These are phyloP conservation scores for Microcyclospora tardicrescens DNA, from an alignment of 2,329 filamentous ascomycete species.

Conservation along the genomic window DNA sequence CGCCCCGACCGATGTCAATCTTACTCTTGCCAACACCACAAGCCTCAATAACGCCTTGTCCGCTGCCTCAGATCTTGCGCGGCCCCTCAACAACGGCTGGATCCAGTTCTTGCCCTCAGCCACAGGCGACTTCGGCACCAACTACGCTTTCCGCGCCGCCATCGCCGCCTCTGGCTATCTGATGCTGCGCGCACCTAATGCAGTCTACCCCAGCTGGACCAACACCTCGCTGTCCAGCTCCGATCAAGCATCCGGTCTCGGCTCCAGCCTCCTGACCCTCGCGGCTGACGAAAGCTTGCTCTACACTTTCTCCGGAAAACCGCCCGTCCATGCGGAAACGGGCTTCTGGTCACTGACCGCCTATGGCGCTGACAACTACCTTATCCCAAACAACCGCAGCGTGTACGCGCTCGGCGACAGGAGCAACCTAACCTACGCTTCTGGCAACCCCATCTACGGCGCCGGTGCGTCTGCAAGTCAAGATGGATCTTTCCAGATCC, in stretches of 20 bases:
- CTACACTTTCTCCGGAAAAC: slow-evolving; percentile 11
- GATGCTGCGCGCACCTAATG: slow-evolving; percentile 5
- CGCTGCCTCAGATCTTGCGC: background rate
- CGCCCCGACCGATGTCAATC: slow-evolving; percentile 1
- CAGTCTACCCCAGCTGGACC: slow-evolving; percentile 8
- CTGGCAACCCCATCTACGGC: slow-evolving; percentile 7
- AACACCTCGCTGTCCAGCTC: slow-evolving; percentile 1
- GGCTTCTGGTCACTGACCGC: slow-evolving; percentile 13
- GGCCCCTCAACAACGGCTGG: slow-evolving; percentile 9
- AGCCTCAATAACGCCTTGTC: slow-evolving; percentile 1
- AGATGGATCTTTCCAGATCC: slow-evolving; percentile 8
- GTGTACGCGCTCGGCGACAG: slow-evolving; percentile 10
- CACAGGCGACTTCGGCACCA: slow-evolving; percentile 5
- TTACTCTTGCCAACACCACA: slow-evolving; percentile 3
- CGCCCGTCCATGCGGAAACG: slow-evolving; percentile 1
- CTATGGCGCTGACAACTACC: slow-evolving; percentile 6
- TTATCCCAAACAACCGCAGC: slow-evolving; percentile 7
- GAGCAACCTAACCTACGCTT: slow-evolving; percentile 9
- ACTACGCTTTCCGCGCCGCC: slow-evolving; percentile 7
- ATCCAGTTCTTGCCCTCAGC: slow-evolving; percentile 1
- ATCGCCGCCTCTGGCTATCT: slow-evolving; percentile 7
- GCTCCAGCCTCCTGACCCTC: background rate
- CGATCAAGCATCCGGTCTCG: background rate
- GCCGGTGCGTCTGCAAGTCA: background rate
- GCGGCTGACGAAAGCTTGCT: slow-evolving; percentile 7